A percentile compares a stretch with the other conserved stretches of the same genome.
Evolutionary conservation across 106 monocot species (phyloP).

Genomic region (Chionographis japonica): DNA sequence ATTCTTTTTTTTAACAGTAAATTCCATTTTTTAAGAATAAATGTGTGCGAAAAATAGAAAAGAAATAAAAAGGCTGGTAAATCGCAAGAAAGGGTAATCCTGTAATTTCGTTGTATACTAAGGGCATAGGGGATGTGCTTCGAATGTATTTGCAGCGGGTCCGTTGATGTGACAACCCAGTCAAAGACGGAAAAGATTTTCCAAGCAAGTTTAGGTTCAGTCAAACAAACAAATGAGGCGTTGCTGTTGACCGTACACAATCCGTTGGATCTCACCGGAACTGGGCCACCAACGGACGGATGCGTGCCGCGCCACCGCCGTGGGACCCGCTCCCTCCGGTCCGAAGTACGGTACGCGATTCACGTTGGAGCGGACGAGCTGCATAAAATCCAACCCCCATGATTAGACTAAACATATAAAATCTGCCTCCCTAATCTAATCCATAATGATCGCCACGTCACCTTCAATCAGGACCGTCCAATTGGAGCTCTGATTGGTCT

Average conservation of each 20-base stretch:
- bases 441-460: too few relatives aligned
- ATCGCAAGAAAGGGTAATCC: neutral
- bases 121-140: neutral
- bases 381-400: too few relatives aligned
- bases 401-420: too few relatives aligned
- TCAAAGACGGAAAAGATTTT: conserved; percentile 43
- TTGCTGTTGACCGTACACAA: conserved; percentile 2
- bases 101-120: neutral
- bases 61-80: too few relatives aligned
- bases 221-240: conserved; percentile 15
- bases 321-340: neutral
- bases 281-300: neutral
- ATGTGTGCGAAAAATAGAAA: too few relatives aligned
- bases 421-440: too few relatives aligned
- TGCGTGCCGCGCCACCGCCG: neutral
- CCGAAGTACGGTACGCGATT: neutral
- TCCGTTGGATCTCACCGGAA: neutral
- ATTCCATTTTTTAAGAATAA: too few relatives aligned
- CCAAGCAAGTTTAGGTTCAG: conserved; percentile 23
- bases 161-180: conserved; percentile 29
- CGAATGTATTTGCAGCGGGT: neutral
- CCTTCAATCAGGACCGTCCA: too few relatives aligned
- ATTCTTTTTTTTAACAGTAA: too few relatives aligned
- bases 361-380: too few relatives aligned
- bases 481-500: too few relatives aligned